Conservation (phyloP, 202 grass and related monocot species). For the Elaeis oleifera region DNA sequence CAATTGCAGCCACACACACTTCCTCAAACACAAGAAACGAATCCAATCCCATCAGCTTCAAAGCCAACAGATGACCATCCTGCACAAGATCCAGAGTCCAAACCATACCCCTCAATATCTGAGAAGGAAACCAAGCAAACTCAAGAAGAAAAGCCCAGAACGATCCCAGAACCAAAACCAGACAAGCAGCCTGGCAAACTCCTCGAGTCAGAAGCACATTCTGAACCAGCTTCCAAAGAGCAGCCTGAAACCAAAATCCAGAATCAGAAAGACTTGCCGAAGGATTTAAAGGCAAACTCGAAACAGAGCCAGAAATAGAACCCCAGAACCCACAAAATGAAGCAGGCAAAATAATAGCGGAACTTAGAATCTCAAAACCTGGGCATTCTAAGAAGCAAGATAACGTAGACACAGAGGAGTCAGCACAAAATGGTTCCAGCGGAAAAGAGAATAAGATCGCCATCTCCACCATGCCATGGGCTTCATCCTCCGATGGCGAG, state of each 20-base stretch:
- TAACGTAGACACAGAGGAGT: conserved; percentile 1
- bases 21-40: too few relatives aligned
- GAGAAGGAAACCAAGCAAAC: neutral
- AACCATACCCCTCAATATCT: neutral
- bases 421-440: neutral
- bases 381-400: neutral
- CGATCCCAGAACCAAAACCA: neutral
- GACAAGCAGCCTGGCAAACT: neutral
- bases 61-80: neutral
- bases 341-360: neutral
- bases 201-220: too few relatives aligned
- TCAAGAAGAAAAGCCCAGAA: neutral
- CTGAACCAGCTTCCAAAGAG: too few relatives aligned
- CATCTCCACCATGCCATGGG: conserved; percentile 37
- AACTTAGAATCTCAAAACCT: conserved; percentile 14
- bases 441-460: conserved; percentile 36
- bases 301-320: neutral
- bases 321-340: neutral
- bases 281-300: neutral
- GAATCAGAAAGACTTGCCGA: too few relatives aligned
- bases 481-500: conserved; percentile 29
- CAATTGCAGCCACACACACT: too few relatives aligned
- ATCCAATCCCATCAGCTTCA: neutral
- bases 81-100: neutral
- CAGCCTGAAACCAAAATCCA: too few relatives aligned